Base-by-base conservation (phyloP, 768 basidiomycete genomes). In the Paxillus ammoniavirescens region DNA sequence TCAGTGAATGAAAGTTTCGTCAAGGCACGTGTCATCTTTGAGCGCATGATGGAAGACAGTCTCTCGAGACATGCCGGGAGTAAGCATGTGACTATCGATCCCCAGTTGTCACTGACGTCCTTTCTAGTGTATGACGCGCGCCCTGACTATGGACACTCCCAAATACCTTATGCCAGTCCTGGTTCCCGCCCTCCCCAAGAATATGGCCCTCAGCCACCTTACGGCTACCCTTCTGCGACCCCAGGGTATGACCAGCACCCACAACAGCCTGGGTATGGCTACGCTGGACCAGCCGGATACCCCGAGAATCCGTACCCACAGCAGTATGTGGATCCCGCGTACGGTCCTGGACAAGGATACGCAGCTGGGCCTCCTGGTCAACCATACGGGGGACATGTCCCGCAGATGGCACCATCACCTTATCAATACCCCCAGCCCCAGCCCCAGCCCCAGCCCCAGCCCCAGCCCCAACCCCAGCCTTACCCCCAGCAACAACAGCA, bases 1-100 rank as follows among this genome's bases (percentile, higher is more conserved):
- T 85, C 88, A 2, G 95, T 98, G 90, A 94, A 94, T 68, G 92
- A 95, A 71, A 93, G 86, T 15, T 97, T 98, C 63, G 81, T 94
- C 28, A 84, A 87, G 41, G 95, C 94, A 5, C 80, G 91, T 44
- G 83, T 85, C 14, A 91, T 95, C 50, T 98, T 95, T 62, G 94
- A 97, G 65, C 75, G 86, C 31, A 91, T 97, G 87, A 92, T 95
- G 84, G 91, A 93, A 65, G 92, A 93, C 56, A 90, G 87, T 62
- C 73, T 93, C 30, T 86, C 89, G 5, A 76, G 87, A 53, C 87
- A 91, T 62, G 77, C 82, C 10, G 85, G 80, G 45, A 75, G 86
- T 87, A 65, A 47, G 76, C 68, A 6, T 49, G 30, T 17, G 28
- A 13, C 4, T 40, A 30, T 33, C 4, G 8, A 18, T 47, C 44